Evolutionary conservation across 164 flowering plant genomes (phyloP), one percentile per base, ranked within the genome.

Genomic region (grape (Vitis vinifera)): DNA sequence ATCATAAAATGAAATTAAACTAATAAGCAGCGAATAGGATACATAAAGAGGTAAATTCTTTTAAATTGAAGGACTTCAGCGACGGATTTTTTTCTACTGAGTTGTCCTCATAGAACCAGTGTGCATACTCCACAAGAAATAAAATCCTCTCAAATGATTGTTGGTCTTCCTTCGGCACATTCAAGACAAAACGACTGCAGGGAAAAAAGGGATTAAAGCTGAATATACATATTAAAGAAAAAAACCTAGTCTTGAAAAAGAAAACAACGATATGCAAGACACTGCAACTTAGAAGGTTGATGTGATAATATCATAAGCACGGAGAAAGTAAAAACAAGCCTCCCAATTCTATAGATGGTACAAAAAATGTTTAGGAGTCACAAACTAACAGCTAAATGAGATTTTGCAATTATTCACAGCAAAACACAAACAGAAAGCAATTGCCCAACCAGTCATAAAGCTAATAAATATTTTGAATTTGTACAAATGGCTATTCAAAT

Each of bases 21-120:
- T 52, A 50, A 37, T 48, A 63, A 17, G 7, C 13, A 62, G n/a
- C 13, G 9, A 7, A 68, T 12, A 87, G 97, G 97, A 96, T 93
- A 96, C 98, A 63, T 76, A 96, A 82, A 59, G 95, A 83, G 27
- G 99, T 89, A 65, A 96, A 96, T 77, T 96, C 99, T 78, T 89
- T 93, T 73, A 93, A 76, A 71, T 84, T 89, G 44, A 96, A 81
- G 15, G 99, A 93, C 76, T 91, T 96, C 76, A 96, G 68, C 0
- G 89, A 86, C 16, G 97, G 95, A 76, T 93, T 88, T 49, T 91
- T 89, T 69, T 96, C 99, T 65, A 93, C 94, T 2, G 97, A 81
- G 71, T 93, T 93, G 79, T 96, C 99, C 75, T 93, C 97, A 51
- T 96, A 96, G 76, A 86, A 93, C 99, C 99, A 96, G 81, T 96